Conservation (phyloP, 257 asterid species). For the Scutellaria barbata region DNA sequence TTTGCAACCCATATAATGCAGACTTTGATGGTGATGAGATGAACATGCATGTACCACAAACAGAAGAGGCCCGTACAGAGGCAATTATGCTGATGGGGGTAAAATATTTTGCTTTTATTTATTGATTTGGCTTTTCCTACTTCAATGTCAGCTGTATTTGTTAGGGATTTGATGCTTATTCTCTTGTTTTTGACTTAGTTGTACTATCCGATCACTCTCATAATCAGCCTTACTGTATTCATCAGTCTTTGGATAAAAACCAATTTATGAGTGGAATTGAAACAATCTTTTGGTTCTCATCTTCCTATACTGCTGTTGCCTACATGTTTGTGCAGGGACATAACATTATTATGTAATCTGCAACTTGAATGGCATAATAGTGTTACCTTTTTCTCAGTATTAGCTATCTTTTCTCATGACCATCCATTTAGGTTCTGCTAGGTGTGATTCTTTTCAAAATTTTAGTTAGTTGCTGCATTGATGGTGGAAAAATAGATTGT, state of each 20-base stretch:
- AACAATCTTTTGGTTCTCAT: conserved; percentile 17
- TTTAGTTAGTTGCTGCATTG: conserved; percentile 11
- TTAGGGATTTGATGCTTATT: conserved; percentile 14
- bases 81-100: conserved; percentile 97
- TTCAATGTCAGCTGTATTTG: neutral
- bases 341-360: conserved; percentile 8
- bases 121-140: conserved; percentile 27
- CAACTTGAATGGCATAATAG: neutral
- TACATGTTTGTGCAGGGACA: conserved; percentile 1
- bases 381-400: neutral
- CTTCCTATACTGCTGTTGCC: conserved; percentile 8
- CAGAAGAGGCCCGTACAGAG: conserved; percentile 97
- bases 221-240: neutral
- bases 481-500: conserved; percentile 5
- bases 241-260: neutral
- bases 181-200: neutral
- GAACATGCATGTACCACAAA: conserved; percentile 99
- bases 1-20: conserved; percentile 97
- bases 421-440: conserved; percentile 11
- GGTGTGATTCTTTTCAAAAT: conserved; percentile 4
- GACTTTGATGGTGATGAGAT: conserved; percentile 99
- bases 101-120: conserved; percentile 33
- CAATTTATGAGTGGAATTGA: neutral
- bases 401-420: conserved; percentile 7
- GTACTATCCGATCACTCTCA: neutral